A percentile compares a stretch with the other conserved stretches of the same genome.
These are phyloP conservation scores for Nicotiana noctiflora DNA, from an alignment of 257 asterid species.

Conservation along the genomic window DNA sequence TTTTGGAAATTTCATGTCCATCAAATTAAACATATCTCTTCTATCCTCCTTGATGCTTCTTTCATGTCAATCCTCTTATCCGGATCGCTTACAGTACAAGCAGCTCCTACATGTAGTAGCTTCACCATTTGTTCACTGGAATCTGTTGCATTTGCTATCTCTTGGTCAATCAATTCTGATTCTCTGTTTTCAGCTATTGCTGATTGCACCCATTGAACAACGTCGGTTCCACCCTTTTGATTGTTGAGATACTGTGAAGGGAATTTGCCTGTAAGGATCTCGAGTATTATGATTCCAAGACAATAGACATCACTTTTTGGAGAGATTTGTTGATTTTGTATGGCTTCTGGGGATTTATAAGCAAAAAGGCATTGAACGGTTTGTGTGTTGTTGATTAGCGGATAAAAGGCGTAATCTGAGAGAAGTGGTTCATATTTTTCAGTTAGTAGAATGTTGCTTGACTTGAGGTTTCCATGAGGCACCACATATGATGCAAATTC, in stretches of 20 bases:
- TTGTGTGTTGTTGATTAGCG: slow-evolving; percentile 52
- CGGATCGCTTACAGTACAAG: slow-evolving; percentile 51
- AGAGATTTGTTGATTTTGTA: slow-evolving; percentile 40
- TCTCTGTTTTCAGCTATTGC: slow-evolving; percentile 38
- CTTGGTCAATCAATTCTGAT: slow-evolving; percentile 65
- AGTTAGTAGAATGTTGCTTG: slow-evolving; percentile 72
- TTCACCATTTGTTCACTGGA: slow-evolving; percentile 47
- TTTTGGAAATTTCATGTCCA: no score
- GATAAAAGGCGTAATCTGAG: slow-evolving; percentile 59
- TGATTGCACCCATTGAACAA: slow-evolving; percentile 57
- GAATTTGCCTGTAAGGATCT: slow-evolving; percentile 62
- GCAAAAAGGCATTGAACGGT: slow-evolving; percentile 50
- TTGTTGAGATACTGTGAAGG: slow-evolving; percentile 78
- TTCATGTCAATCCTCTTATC: slow-evolving; percentile 48
- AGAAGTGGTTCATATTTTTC: slow-evolving; percentile 59
- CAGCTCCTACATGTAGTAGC: slow-evolving; percentile 48
- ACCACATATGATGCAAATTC: slow-evolving; percentile 50
- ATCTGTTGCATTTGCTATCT: slow-evolving; percentile 25
- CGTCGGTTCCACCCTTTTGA: slow-evolving; percentile 75
- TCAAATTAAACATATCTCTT: slow-evolving; percentile 39
- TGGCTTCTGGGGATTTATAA: slow-evolving; percentile 62
- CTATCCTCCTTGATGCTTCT: slow-evolving; percentile 64
- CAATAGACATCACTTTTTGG: slow-evolving; percentile 82
- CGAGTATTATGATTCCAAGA: slow-evolving; percentile 72
- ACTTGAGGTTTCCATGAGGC: slow-evolving; percentile 93